These are phyloP conservation scores for Tothia fuscella DNA, from an alignment of 2,329 filamentous ascomycete genomes.

Conservation along the genomic window DNA sequence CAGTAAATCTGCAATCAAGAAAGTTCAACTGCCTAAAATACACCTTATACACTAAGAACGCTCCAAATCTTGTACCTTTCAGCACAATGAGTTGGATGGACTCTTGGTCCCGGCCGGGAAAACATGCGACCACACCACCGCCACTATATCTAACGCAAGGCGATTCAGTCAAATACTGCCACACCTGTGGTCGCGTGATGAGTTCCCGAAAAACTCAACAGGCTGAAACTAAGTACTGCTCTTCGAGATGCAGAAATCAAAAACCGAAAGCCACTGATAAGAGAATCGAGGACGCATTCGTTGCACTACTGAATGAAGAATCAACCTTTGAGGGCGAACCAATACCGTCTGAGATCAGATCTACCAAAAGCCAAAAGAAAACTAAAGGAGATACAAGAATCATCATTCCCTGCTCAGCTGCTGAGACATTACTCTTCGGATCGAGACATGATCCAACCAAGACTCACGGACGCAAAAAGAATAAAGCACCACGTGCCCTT, in stretches of 20 bases:
- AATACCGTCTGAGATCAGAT: conserved; percentile 12
- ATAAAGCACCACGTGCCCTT: conserved; percentile 31
- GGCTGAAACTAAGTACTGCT: conserved; percentile 44
- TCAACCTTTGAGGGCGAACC: conserved; percentile 22
- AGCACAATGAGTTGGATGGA: conserved; percentile 38
- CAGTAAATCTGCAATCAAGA: too few species aligned
- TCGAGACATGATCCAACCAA: conserved; percentile 33
- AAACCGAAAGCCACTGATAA: conserved; percentile 40
- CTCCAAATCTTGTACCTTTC: background rate
- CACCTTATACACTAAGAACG: too few species aligned
- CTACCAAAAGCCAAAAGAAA: conserved; percentile 19
- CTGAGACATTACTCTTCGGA: conserved; percentile 41
- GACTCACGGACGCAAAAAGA: conserved; percentile 33
- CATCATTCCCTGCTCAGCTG: conserved; percentile 37
- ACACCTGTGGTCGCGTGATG: conserved; percentile 45
- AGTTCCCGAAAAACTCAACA: conserved; percentile 22
- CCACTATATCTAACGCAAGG: conserved; percentile 44
- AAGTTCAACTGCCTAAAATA: too few species aligned
- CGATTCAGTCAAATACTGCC: conserved; percentile 42
- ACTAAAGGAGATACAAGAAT: conserved; percentile 40
- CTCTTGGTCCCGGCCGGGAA: conserved; percentile 33
- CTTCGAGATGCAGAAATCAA: conserved; percentile 38
- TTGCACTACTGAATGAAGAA: conserved; percentile 27
- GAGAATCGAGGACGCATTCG: conserved; percentile 41
- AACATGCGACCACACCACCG: conserved; percentile 33